phyloP scores from a whole-genome alignment of 192 early-diverging fungal species.

The Backusella tuberculispora region DNA sequence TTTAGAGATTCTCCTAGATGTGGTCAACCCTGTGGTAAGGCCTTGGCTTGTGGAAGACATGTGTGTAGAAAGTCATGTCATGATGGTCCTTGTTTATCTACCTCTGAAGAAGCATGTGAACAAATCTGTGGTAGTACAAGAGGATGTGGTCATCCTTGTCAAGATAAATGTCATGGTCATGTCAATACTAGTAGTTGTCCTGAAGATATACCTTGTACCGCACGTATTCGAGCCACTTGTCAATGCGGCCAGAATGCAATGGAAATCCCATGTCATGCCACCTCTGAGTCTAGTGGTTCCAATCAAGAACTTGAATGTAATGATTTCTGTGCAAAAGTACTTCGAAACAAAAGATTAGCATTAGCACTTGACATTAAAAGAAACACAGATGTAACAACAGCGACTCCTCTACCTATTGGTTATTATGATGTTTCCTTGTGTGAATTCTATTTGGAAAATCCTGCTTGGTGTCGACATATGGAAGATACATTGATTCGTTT shows the following conservation, averaged over 20 bases:
- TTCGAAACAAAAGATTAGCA: constrained; percentile 81
- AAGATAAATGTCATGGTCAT: constrained; percentile 65
- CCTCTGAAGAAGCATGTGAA: constrained; percentile 57
- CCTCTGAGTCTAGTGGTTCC: constrained; percentile 46
- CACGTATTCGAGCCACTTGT: constrained; percentile 63
- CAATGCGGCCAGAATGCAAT: constrained; percentile 70
- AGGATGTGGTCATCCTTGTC: constrained; percentile 85
- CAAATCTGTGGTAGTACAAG: constrained; percentile 79
- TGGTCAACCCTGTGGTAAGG: constrained; percentile 63
- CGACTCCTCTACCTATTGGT: constrained; percentile 17
- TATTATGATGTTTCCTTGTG: constrained; percentile 66
- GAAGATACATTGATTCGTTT: constrained; percentile 70
- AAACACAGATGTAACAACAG: constrained; percentile 40
- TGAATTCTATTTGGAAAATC: constrained; percentile 65
- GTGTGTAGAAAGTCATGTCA: constrained; percentile 85
- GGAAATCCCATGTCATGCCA: constrained; percentile 69
- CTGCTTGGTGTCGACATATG: constrained; percentile 67
- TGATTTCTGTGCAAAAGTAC: constrained; percentile 78
- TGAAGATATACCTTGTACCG: constrained; percentile 73
- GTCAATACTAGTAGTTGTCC: constrained; percentile 65
- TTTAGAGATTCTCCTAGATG: constrained; percentile 73
- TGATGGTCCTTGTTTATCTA: constrained; percentile 66
- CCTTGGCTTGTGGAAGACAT: constrained; percentile 75
- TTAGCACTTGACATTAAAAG: constrained; percentile 69
- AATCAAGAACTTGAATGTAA: constrained; percentile 71